phyloP scores from a whole-genome alignment of 176 grass and related monocot genomes.

The Triticum monococcum region DNA sequence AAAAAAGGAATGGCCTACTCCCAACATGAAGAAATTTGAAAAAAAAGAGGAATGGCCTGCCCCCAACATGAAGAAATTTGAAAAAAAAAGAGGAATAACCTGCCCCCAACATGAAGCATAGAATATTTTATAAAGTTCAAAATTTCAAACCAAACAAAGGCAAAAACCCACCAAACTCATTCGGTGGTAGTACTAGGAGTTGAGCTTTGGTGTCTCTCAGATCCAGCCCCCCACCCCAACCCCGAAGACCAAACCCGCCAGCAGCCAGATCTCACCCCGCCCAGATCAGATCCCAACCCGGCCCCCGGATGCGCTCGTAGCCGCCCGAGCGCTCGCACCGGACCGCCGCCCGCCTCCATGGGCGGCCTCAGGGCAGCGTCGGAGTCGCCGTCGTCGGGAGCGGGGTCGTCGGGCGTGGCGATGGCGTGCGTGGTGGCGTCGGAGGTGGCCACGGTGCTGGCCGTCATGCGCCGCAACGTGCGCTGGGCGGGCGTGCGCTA shows the following conservation, averaged over 20 bases:
- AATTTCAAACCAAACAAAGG: background rate
- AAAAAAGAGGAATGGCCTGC: no score
- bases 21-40: no score
- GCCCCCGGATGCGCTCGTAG: constrained; percentile 33
- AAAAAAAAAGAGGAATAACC: no score
- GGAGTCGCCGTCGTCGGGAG: background rate
- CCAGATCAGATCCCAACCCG: constrained; percentile 50
- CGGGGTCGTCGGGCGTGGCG: constrained; percentile 20
- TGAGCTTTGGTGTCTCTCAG: background rate
- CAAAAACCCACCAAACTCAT: constrained; percentile 5
- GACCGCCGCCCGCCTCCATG: constrained; percentile 32
- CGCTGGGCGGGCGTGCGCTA: constrained; percentile 79
- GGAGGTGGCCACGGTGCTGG: constrained; percentile 91
- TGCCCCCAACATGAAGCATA: background rate
- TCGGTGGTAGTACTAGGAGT: background rate
- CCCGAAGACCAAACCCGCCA: background rate
- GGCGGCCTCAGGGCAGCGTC: constrained; percentile 47
- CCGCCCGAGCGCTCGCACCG: background rate
- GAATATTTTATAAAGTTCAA: background rate
- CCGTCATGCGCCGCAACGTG: constrained; percentile 98
- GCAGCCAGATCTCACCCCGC: constrained; percentile 40
- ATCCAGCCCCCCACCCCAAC: constrained; percentile 20
- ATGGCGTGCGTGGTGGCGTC: constrained; percentile 83
- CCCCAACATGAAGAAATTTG: background rate
- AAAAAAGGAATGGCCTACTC: background rate